Base-by-base conservation (phyloP, 2,329 filamentous ascomycete genomes). In the Gremmenia infestans region DNA sequence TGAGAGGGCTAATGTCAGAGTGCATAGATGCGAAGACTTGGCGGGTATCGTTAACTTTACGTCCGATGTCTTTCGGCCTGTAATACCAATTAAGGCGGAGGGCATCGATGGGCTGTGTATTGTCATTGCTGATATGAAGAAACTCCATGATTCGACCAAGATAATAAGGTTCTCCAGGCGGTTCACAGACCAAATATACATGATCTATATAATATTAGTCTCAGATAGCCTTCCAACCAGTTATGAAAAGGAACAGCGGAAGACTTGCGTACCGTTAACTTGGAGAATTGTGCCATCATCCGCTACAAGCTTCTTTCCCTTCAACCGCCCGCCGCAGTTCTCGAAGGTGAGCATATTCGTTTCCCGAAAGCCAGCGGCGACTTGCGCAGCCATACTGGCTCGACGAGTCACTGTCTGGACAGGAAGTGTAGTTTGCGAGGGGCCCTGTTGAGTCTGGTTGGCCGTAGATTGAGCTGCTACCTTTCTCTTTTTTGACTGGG, bases 141-240 rank as follows among this genome's bases (percentile, higher is more conserved):
- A 97, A 97, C 72, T 99, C 93, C 94, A 99, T 99, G 72, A 99
- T 94, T 65, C 94, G 89, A 61, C 89, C 94, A 62, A 99, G 78
- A 72, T 99, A 99, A 76, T 99, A 99, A 54, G 94, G 94, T 74
- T 99, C 94, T 52, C 94, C 94, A 15, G 94, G 94, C 50, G 94
- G 94, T 74, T 99, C 94, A 74, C 92, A 97, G 61, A 99, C 88
- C 60, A 97, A 83, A 78, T 97, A 99, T 64, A 96, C 90, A 76
- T 97, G 85, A 73, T 89, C 86, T 88, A 68, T 47, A 17, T 53
- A 19, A 22, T 35, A 55, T 67, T 61, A 67, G 62, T 36, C 52
- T 32, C 12, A 25, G 49, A 51, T 1, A 15, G 23, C 19, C n/a
- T n/a, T 19, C 12, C 17, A 5, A 8, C 12, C 32, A 28, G 17